Evolutionary conservation across 1,284 basidiomycete species (phyloP).

Genomic region (Wolfiporia cocos): DNA sequence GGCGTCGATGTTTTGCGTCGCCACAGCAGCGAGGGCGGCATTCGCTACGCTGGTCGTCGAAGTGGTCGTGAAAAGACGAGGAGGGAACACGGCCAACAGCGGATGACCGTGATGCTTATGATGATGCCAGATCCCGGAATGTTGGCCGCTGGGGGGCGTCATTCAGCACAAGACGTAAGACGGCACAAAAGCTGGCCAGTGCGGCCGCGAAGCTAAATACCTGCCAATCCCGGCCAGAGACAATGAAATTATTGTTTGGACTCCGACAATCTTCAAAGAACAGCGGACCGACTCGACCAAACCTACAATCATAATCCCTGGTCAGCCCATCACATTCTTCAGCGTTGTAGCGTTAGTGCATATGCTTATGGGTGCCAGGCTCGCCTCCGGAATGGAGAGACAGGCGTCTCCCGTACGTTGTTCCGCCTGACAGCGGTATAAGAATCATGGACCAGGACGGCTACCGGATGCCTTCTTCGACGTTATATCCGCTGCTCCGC

Average conservation of each 20-base stretch:
- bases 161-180: no score
- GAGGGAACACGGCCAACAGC: no score
- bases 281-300: constrained; percentile 32
- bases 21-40: constrained; percentile 15
- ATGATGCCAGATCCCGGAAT: no score
- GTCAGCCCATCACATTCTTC: no score
- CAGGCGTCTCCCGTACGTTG: constrained; percentile 35
- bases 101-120: no score
- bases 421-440: constrained; percentile 40
- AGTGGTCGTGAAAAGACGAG: no score
- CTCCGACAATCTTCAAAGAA: background rate
- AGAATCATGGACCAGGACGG: constrained; percentile 46
- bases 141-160: no score
- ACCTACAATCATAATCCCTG: constrained; percentile 52
- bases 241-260: background rate
- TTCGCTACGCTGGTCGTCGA: background rate
- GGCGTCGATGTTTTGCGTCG: constrained; percentile 18
- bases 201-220: constrained; percentile 9
- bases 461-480: constrained; percentile 32
- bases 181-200: background rate
- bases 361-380: no score
- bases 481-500: constrained; percentile 42
- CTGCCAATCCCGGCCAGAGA: constrained; percentile 5
- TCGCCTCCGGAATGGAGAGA: constrained; percentile 46
- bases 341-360: no score